Base-by-base conservation (phyloP, 306 rosid species). In the Macrotyloma uniflorum region DNA sequence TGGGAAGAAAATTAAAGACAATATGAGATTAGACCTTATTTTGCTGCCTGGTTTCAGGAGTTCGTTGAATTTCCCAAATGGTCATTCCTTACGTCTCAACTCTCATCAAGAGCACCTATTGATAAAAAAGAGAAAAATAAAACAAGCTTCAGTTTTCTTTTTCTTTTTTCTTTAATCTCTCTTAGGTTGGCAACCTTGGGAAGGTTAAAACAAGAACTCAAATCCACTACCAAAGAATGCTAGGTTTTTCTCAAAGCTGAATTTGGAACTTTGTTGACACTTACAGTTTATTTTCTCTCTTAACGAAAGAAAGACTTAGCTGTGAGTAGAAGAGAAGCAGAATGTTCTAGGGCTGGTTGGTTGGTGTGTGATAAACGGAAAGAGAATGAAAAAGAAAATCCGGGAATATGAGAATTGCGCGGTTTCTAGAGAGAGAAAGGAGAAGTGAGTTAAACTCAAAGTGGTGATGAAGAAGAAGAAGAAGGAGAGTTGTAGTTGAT, bases 291-390 rank as follows among this genome's bases (percentile, higher is more conserved):
- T 35, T 54, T 47, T 36, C 9, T 58, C 65, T 50, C 20, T 45
- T 3, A 19, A 73, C 4, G 38, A 84, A 49, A 69, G 58, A 72
- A 80, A 57, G 6, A 76, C 67, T 9, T 0, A n/a, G 55, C 53
- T 30, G 58, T 20, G 19, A 26, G 24, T 5, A 1, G 32, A 28
- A 51, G 68, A 53, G 59, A 10, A 11, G 8, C 70, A 30, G 33
- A 30, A 3, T 30, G 33, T 33, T 33, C 38, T 33, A 33, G 38
- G 38, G 38, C 38, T 33, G 7, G n/a, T 67, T 61, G 75, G 75
- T 72, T 45, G 75, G 82, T 43, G 71, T 79, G 49, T 81, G 79
- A 63, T 67, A 82, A 82, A 81, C n/a, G 32, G 72, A 58, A 82
- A 71, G 87, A 79, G 45, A 80, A 59, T 71, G 82, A 40, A 58